Percentiles rank a stretch among this genome's conserved stretches.
Conservation (phyloP, 1,284 basidiomycete species). For the Fomitopsis schrenkii region DNA sequence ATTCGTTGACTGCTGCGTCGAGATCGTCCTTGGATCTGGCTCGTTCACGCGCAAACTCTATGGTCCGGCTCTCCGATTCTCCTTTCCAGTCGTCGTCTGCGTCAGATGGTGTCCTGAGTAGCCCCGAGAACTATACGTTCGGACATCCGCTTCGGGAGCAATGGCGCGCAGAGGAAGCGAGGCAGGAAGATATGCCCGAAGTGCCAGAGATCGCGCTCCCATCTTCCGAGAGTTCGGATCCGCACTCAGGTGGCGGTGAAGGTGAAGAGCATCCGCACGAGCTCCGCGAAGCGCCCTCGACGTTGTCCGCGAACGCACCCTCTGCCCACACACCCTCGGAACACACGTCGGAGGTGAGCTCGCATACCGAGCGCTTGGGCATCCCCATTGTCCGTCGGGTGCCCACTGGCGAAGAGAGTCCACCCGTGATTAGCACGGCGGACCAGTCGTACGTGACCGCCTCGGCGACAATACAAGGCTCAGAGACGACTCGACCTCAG, state of each 20-base stretch:
- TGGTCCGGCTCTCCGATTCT: slow-evolving; percentile 46
- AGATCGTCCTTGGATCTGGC: slow-evolving; percentile 58
- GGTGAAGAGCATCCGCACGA: slow-evolving; percentile 10
- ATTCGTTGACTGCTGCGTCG: slow-evolving; percentile 57
- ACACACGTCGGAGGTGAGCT: slow-evolving; percentile 13
- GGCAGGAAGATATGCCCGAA: slow-evolving; percentile 9
- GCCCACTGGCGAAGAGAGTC: slow-evolving; percentile 30
- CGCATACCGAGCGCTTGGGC: slow-evolving; percentile 20
- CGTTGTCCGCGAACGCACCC: slow-evolving; percentile 15
- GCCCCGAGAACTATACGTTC: slow-evolving; percentile 67
- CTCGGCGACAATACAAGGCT: slow-evolving; percentile 50
- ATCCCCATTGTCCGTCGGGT: slow-evolving; percentile 20
- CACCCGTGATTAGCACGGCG: slow-evolving; percentile 62
- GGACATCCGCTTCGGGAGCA: slow-evolving; percentile 44
- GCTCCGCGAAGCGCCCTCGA: slow-evolving; percentile 18
- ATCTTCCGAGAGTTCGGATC: slow-evolving; percentile 8
- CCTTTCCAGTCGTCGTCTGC: slow-evolving; percentile 40
- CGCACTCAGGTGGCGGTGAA: slow-evolving; percentile 3
- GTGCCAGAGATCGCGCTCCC: slow-evolving; percentile 3
- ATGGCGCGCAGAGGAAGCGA: slow-evolving; percentile 19
- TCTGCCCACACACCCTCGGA: slow-evolving; percentile 18
- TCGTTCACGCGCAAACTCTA: slow-evolving; percentile 46
- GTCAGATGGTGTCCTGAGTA: slow-evolving; percentile 44
- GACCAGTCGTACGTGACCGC: slow-evolving; percentile 63
- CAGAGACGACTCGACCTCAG: slow-evolving; percentile 33